phyloP scores from a whole-genome alignment of 805 yeast species.

The Schwanniomyces occidentalis region DNA sequence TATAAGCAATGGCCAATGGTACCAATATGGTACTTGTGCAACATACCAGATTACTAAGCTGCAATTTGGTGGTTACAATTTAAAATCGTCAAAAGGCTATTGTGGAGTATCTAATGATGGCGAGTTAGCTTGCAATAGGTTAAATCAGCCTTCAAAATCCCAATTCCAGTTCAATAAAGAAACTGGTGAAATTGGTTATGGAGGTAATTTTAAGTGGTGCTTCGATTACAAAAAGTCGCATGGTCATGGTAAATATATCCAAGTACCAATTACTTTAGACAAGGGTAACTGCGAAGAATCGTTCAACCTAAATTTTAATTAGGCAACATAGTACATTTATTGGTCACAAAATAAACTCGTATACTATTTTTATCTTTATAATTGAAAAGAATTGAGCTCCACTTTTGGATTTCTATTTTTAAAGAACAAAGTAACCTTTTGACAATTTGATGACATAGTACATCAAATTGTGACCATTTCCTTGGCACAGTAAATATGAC shows the following conservation, averaged over 20 bases:
- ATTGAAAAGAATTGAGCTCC: not conserved
- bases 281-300: slow-evolving; percentile 16
- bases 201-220: slow-evolving; percentile 65
- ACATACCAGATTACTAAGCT: slow-evolving; percentile 58
- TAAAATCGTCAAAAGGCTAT: slow-evolving; percentile 70
- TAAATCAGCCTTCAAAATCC: slow-evolving; percentile 14
- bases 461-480: no score
- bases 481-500: no score
- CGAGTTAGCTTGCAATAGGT: slow-evolving; percentile 20
- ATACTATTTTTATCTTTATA: not conserved
- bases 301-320: slow-evolving; percentile 4
- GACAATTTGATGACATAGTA: no score
- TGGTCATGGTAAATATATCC: slow-evolving; percentile 23
- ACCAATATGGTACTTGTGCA: slow-evolving; percentile 81
- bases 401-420: no score
- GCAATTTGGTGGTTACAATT: slow-evolving; percentile 69
- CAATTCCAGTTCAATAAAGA: slow-evolving; percentile 60
- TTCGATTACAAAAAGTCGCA: slow-evolving; percentile 40
- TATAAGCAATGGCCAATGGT: slow-evolving; percentile 87
- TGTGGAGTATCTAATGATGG: slow-evolving; percentile 51
- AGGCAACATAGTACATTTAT: no score
- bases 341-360: no score
- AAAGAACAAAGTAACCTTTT: no score
- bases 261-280: slow-evolving; percentile 20
- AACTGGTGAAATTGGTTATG: slow-evolving; percentile 52